These are phyloP conservation scores for Imleria badia DNA, from an alignment of 768 basidiomycete species.

Conservation along the genomic window DNA sequence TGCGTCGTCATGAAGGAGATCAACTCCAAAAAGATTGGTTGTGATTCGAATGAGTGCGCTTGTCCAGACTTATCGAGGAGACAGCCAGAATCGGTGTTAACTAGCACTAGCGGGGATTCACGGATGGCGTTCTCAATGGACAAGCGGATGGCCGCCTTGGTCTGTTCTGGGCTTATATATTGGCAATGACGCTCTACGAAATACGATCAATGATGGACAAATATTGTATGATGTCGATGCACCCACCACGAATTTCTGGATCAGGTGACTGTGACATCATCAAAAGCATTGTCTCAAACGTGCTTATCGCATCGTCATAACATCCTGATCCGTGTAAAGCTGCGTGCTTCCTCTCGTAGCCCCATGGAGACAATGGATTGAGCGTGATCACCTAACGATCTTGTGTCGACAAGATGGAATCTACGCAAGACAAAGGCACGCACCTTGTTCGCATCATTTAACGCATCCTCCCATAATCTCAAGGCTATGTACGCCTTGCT, in stretches of 20 bases:
- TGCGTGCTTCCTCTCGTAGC: not conserved
- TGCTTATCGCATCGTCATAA: not conserved
- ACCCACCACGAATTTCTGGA: not conserved
- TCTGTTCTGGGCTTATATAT: not conserved
- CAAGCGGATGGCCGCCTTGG: not conserved
- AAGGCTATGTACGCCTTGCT: not conserved
- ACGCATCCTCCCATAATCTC: not conserved
- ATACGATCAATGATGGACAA: not conserved
- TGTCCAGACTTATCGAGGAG: not conserved
- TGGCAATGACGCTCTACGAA: not conserved
- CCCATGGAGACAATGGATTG: not conserved
- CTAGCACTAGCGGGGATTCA: not conserved
- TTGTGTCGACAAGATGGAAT: not conserved
- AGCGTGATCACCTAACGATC: not conserved
- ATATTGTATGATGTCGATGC: not conserved
- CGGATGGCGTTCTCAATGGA: not conserved
- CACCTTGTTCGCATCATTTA: not conserved
- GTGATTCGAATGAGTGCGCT: not conserved
- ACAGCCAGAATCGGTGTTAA: not conserved
- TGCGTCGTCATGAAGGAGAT: not conserved
- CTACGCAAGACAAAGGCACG: no score
- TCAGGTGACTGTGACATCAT: not conserved
- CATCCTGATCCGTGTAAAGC: not conserved
- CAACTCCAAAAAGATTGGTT: not conserved
- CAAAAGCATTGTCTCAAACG: not conserved